A percentile compares a stretch with the other conserved stretches of the same genome.
phyloP scores from a whole-genome alignment of 2,329 filamentous ascomycete genomes.

The Pestalotiopsis fici region DNA sequence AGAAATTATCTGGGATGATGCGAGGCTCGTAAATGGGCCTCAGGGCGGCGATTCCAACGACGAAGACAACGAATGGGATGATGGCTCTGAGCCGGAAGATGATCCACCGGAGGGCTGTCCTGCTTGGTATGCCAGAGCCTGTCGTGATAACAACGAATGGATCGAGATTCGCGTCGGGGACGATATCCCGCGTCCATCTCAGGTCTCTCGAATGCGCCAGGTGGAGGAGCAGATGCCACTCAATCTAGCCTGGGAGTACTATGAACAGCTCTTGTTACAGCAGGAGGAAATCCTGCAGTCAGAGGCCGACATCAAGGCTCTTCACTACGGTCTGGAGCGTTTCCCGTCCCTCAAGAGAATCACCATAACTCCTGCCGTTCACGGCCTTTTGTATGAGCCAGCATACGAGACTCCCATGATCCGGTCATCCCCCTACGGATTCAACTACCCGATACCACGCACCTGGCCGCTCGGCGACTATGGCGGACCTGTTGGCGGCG shows the following conservation, averaged over 20 bases:
- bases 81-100: background rate
- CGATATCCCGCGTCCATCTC: background rate
- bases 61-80: background rate
- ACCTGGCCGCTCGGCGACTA: background rate
- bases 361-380: background rate
- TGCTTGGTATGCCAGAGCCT: background rate
- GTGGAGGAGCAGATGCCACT: background rate
- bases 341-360: background rate
- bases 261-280: background rate
- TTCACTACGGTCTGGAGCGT: background rate
- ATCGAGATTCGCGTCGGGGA: background rate
- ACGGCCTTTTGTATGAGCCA: background rate
- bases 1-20: background rate
- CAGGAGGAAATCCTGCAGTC: background rate
- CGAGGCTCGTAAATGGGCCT: background rate
- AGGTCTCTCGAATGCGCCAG: background rate
- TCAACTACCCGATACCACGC: conserved; percentile 4
- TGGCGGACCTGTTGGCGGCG: too few species aligned
- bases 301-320: background rate
- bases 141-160: background rate
- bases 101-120: background rate
- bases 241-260: background rate
- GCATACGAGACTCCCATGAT: conserved; percentile 1
- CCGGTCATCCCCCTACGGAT: background rate
- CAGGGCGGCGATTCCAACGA: background rate